These are phyloP conservation scores for Endocarpon pusillum DNA, from an alignment of 495 filamentous ascomycete species.

Conservation along the genomic window DNA sequence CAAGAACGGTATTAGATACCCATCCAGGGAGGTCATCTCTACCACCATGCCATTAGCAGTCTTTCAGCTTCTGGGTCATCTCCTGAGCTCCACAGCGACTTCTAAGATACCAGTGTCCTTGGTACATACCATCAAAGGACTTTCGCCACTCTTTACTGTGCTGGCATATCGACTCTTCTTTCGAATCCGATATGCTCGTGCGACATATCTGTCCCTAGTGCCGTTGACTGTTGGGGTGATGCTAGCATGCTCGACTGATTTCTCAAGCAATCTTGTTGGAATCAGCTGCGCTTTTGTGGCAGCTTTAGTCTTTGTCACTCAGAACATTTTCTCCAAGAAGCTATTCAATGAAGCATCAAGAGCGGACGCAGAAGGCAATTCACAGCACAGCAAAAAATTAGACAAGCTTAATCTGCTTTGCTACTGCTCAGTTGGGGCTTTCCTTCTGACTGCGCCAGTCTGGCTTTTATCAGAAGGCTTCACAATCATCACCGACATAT, in stretches of 20 bases:
- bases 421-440: slow-evolving; percentile 85
- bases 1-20: slow-evolving; percentile 63
- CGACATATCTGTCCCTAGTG: slow-evolving; percentile 84
- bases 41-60: slow-evolving; percentile 78
- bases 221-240: slow-evolving; percentile 86
- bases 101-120: slow-evolving; percentile 88
- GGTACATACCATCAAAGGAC: slow-evolving; percentile 98
- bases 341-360: slow-evolving; percentile 91
- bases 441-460: slow-evolving; percentile 76
- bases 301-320: slow-evolving; percentile 88
- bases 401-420: slow-evolving; percentile 95
- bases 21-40: slow-evolving; percentile 64
- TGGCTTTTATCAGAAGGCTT: slow-evolving; percentile 88
- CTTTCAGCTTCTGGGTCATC: slow-evolving; percentile 89
- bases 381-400: slow-evolving; percentile 47
- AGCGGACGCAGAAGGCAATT: slow-evolving; percentile 51
- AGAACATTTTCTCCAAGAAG: slow-evolving; percentile 97
- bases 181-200: slow-evolving; percentile 65
- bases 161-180: slow-evolving; percentile 82
- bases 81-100: slow-evolving; percentile 83
- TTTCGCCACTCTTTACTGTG: slow-evolving; percentile 92
- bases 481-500: slow-evolving; percentile 33
- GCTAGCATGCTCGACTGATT: slow-evolving; percentile 82
- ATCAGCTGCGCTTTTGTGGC: slow-evolving; percentile 73
- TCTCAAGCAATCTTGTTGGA: slow-evolving; percentile 73